Percentiles rank a stretch among this genome's conserved stretches.
Evolutionary conservation across 2,329 filamentous ascomycete species (phyloP).

Genomic region (Calonectria naviculata): DNA sequence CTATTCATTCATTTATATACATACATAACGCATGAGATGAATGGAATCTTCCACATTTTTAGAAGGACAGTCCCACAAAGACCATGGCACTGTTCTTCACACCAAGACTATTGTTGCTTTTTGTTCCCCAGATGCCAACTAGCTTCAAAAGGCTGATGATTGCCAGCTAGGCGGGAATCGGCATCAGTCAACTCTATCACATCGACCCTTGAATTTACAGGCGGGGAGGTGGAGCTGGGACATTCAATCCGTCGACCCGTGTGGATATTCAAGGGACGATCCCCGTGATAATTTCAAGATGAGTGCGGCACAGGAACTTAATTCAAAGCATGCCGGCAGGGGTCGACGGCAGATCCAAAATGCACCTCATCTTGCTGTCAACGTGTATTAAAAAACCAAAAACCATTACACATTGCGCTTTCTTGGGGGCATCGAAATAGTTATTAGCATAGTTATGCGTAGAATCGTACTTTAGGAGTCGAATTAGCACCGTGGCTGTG

Average conservation of each 20-base stretch:
- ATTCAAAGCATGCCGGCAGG: not conserved
- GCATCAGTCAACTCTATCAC: not conserved
- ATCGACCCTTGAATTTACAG: not conserved
- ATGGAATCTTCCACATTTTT: too few relatives aligned
- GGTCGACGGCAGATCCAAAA: not conserved
- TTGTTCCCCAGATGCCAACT: not conserved
- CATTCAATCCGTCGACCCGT: not conserved
- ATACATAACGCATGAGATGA: too few relatives aligned
- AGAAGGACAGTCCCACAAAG: too few relatives aligned
- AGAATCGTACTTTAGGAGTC: too few relatives aligned
- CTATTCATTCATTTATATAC: too few relatives aligned
- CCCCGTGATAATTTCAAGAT: not conserved
- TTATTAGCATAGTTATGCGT: too few relatives aligned
- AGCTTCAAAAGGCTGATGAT: not conserved
- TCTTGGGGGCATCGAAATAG: too few relatives aligned
- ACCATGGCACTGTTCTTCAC: not conserved
- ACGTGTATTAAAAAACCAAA: not conserved
- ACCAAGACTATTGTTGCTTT: not conserved
- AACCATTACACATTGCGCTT: not conserved
- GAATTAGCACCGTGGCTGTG: too few relatives aligned
- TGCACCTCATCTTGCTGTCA: not conserved
- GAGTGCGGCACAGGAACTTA: not conserved
- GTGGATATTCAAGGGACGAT: not conserved
- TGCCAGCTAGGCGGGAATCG: not conserved
- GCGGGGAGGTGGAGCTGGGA: not conserved